Conservation (phyloP, 139 green algal species). For the Asterochloris sp. region DNA sequence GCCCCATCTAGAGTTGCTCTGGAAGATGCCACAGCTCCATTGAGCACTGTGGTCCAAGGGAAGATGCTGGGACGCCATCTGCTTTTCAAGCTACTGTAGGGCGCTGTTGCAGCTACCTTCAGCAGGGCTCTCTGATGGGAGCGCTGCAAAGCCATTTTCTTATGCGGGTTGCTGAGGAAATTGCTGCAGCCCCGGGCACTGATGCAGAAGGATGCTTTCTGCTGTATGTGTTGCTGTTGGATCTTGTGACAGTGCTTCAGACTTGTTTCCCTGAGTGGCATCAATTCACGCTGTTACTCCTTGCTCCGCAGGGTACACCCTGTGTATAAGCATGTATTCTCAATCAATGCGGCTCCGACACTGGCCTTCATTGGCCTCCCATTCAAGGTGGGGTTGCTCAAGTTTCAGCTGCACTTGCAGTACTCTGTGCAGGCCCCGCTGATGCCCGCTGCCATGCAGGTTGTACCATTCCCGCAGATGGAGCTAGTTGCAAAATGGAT, state of each 20-base stretch:
- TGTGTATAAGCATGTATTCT: conserved; percentile 69
- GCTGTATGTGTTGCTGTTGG: neutral
- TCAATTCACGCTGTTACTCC: neutral
- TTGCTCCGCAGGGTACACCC: conserved; percentile 35
- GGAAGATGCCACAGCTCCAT: neutral
- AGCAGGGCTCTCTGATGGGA: neutral
- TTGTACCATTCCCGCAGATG: conserved; percentile 58
- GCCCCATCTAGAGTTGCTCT: neutral
- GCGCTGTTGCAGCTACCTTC: neutral
- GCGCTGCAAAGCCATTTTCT: neutral
- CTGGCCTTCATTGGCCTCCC: conserved; percentile 72
- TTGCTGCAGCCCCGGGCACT: no score
- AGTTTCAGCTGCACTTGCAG: neutral
- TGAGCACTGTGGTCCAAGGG: neutral
- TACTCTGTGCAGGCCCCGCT: neutral
- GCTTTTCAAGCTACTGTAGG: neutral
- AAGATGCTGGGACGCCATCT: neutral
- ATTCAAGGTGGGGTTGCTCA: conserved; percentile 41
- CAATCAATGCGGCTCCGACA: conserved; percentile 30
- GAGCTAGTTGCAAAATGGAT: conserved; percentile 55
- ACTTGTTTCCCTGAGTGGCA: neutral
- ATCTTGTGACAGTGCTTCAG: neutral
- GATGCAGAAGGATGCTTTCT: neutral
- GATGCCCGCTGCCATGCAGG: neutral
- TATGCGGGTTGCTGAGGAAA: neutral